A percentile compares a stretch with the other conserved stretches of the same genome.
These are phyloP conservation scores for Fusarium subtropicale DNA, from an alignment of 2,329 filamentous ascomycete genomes.

Conservation along the genomic window DNA sequence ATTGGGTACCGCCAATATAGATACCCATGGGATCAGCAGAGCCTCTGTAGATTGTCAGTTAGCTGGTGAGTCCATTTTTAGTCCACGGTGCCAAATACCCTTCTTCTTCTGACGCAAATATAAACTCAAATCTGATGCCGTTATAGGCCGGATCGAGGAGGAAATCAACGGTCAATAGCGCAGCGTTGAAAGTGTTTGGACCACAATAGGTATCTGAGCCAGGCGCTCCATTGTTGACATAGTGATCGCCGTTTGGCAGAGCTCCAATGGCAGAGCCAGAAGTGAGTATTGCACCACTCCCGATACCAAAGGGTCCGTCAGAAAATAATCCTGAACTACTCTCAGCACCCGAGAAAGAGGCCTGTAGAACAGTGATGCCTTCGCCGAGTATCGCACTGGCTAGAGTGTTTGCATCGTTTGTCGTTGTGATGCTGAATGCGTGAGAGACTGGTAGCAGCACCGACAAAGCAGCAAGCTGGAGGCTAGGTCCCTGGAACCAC, in stretches of 20 bases:
- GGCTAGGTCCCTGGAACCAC: background rate
- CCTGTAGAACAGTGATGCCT: background rate
- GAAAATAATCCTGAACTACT: background rate
- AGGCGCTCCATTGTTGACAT: constrained; percentile 10
- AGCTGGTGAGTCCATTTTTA: no score
- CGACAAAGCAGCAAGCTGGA: background rate
- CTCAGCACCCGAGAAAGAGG: background rate
- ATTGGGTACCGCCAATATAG: background rate
- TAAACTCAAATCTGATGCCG: constrained; percentile 20
- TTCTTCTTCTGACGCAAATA: constrained; percentile 28
- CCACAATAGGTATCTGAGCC: background rate
- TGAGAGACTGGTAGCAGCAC: background rate
- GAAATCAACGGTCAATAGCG: constrained; percentile 22
- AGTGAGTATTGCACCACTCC: constrained; percentile 13
- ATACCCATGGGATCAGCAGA: constrained; percentile 11
- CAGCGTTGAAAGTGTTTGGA: background rate
- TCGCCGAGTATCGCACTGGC: constrained; percentile 7
- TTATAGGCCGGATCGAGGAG: background rate
- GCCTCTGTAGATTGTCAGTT: constrained; percentile 6
- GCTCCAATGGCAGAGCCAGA: constrained; percentile 8
- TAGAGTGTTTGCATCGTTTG: background rate
- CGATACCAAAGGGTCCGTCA: constrained; percentile 24
- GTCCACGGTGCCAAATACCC: background rate
- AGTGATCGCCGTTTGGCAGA: background rate
- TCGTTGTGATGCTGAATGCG: background rate